Base-by-base conservation (phyloP, 208 protist species). In the Sergeia podlipaevii region DNA sequence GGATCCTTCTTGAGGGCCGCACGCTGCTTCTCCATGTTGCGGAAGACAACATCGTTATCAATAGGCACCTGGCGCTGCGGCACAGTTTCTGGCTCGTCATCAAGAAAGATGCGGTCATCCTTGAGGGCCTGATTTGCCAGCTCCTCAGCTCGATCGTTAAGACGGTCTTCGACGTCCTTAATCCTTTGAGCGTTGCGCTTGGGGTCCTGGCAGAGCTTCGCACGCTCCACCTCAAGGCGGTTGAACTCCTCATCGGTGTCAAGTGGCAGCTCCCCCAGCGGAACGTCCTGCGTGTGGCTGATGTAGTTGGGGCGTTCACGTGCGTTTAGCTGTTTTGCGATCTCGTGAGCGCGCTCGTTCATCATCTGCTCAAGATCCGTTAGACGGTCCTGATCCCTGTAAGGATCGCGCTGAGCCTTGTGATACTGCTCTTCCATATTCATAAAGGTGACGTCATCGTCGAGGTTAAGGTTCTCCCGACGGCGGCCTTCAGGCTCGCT, bases 71-170 rank as follows among this genome's bases (percentile, higher is more conserved):
- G 78, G 24, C 76, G 76, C 60, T 78, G 65, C 21, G 63, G 53
- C 18, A 93, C 74, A 45, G 74, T 60, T 36, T 93, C 75, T 7
- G 74, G 69, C 47, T 82, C 72, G 32, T 78, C 77, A 17, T 86
- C 78, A 23, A 92, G 60, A 67, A 85, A 92, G 32, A 85, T 84
- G 36, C 85, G 80, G 60, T 92, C 80, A 53, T 80, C 74, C 61
- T 77, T 79, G 17, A 92, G 58, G 23, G 71, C 80, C 50, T 89
- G 77, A 24, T 50, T 62, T 0, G 84, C 77, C 15, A 91, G 65
- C 46, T 63, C 65, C 28, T 78, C 77, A 7, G 70, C 80, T 38
- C 84, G 84, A 32, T 76, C 58, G 43, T 89, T 85, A 13, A 92
- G 51, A 13, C 55, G 49, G 1, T 65, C 71, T 67, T 89, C 85